These are phyloP conservation scores for Neofusicoccum umdonicola DNA, from an alignment of 2,329 filamentous ascomycete genomes.

Conservation along the genomic window DNA sequence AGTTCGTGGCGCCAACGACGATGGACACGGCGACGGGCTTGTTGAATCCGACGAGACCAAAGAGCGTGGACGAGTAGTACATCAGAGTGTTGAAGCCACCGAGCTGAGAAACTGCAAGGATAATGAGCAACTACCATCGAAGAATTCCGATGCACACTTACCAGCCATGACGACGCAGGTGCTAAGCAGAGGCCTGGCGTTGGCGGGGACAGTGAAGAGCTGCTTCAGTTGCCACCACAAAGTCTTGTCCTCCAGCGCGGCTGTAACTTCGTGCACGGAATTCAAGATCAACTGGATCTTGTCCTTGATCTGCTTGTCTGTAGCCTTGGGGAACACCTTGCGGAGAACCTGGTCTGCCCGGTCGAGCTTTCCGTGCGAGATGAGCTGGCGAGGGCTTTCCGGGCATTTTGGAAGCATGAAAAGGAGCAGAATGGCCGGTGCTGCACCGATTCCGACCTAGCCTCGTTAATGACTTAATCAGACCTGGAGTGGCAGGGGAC, in stretches of 20 bases:
- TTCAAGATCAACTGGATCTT: slow-evolving; percentile 24
- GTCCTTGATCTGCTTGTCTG: slow-evolving; percentile 16
- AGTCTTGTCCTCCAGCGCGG: slow-evolving; percentile 34
- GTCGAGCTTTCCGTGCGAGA: slow-evolving; percentile 35
- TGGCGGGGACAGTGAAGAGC: slow-evolving; percentile 38
- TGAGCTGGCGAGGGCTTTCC: slow-evolving; percentile 38
- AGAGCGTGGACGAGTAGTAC: slow-evolving; percentile 60
- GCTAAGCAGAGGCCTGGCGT: slow-evolving; percentile 38
- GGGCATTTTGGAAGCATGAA: slow-evolving; percentile 36
- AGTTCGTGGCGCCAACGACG: slow-evolving; percentile 79
- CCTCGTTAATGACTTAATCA: slow-evolving; percentile 20
- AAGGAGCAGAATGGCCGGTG: slow-evolving; percentile 35
- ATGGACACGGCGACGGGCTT: slow-evolving; percentile 78
- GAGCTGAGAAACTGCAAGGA: slow-evolving; percentile 53
- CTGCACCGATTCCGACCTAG: slow-evolving; percentile 37
- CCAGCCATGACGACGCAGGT: slow-evolving; percentile 42
- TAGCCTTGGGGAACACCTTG: slow-evolving; percentile 32
- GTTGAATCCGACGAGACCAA: slow-evolving; percentile 67
- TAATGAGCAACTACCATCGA: slow-evolving; percentile 35
- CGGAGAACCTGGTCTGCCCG: slow-evolving; percentile 35
- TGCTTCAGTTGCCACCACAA: slow-evolving; percentile 26
- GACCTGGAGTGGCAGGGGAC: no score
- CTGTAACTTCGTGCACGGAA: slow-evolving; percentile 33
- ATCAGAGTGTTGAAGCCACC: slow-evolving; percentile 71
- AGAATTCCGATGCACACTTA: slow-evolving; percentile 16